Percentiles rank a stretch among this genome's conserved stretches.
Evolutionary conservation across 192 early-diverging fungal genomes (phyloP).

Genomic region (Pecoramyces ruminantium): DNA sequence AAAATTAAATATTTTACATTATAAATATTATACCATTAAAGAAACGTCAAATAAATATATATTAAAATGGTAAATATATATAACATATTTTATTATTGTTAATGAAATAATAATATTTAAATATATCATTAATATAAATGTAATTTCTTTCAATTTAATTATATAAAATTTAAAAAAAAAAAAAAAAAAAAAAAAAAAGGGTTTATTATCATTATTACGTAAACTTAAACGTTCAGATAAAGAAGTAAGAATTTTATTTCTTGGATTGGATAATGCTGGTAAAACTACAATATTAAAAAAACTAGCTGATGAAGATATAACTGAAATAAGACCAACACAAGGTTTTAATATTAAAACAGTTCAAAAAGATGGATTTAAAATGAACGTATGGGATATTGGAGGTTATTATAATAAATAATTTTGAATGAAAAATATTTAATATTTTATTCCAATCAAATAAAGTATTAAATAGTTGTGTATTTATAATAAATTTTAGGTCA

Average conservation of each 20-base stretch:
- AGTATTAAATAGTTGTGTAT: no score
- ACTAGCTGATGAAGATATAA: constrained; percentile 30
- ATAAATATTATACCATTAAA: not conserved
- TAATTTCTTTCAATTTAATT: no score
- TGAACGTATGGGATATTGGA: constrained; percentile 49
- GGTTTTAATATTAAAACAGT: constrained; percentile 46
- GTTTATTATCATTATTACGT: constrained; percentile 28
- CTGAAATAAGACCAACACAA: constrained; percentile 40
- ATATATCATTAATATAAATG: no score
- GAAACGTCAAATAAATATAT: no score
- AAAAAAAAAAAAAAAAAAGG: constrained; percentile 3
- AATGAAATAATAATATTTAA: no score
- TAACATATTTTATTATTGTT: no score
- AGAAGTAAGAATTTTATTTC: constrained; percentile 32
- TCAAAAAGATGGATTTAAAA: constrained; percentile 30
- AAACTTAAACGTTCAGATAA: constrained; percentile 17
- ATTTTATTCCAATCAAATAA: no score
- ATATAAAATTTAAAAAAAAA: no score
- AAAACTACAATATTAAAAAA: constrained; percentile 36
- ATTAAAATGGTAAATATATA: no score
- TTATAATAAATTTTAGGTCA: constrained; percentile 15
- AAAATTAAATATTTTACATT: no score
- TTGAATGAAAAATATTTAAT: no score
- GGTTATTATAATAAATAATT: constrained; percentile 9
- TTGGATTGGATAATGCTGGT: constrained; percentile 43